These are phyloP conservation scores for Arxiozyma heterogenica DNA, from an alignment of 1,139 yeast genomes.

Conservation along the genomic window DNA sequence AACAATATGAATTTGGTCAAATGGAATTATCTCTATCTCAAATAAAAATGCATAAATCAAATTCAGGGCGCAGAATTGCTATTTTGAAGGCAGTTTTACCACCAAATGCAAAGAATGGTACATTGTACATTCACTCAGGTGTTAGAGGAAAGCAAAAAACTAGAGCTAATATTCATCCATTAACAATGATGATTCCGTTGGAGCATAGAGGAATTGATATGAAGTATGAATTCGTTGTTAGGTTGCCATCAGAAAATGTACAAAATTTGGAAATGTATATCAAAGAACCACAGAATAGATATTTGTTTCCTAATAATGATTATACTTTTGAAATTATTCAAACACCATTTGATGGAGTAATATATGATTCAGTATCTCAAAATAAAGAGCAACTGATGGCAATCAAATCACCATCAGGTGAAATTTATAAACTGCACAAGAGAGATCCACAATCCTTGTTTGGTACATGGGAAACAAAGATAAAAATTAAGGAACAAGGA, in stretches of 20 bases:
- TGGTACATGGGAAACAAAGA: slow-evolving; percentile 50
- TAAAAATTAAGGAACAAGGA: slow-evolving; percentile 65
- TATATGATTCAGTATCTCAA: slow-evolving; percentile 31
- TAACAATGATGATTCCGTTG: slow-evolving; percentile 70
- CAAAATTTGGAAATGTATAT: slow-evolving; percentile 70
- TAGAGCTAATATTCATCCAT: slow-evolving; percentile 53
- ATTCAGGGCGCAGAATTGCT: slow-evolving; percentile 44
- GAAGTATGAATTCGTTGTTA: slow-evolving; percentile 55
- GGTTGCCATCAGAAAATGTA: slow-evolving; percentile 64
- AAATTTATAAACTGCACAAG: slow-evolving; percentile 51
- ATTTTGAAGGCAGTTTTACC: slow-evolving; percentile 79
- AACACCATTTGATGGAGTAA: slow-evolving; percentile 53
- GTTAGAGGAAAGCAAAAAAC: slow-evolving; percentile 53
- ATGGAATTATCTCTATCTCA: slow-evolving; percentile 64
- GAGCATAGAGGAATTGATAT: slow-evolving; percentile 61
- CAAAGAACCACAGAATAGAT: slow-evolving; percentile 71
- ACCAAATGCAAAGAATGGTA: slow-evolving; percentile 55
- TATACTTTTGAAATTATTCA: slow-evolving; percentile 59
- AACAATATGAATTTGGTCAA: slow-evolving; percentile 21
- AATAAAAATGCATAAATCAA: slow-evolving; percentile 55
- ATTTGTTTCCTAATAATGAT: slow-evolving; percentile 46
- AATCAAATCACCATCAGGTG: slow-evolving; percentile 78
- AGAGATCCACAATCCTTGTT: slow-evolving; percentile 38
- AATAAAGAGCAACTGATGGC: slow-evolving; percentile 45
- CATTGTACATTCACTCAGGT: slow-evolving; percentile 68